Evolutionary conservation across 768 basidiomycete genomes (phyloP), one percentile per base, ranked within the genome.

Genomic region (Gautieria morchelliformis): DNA sequence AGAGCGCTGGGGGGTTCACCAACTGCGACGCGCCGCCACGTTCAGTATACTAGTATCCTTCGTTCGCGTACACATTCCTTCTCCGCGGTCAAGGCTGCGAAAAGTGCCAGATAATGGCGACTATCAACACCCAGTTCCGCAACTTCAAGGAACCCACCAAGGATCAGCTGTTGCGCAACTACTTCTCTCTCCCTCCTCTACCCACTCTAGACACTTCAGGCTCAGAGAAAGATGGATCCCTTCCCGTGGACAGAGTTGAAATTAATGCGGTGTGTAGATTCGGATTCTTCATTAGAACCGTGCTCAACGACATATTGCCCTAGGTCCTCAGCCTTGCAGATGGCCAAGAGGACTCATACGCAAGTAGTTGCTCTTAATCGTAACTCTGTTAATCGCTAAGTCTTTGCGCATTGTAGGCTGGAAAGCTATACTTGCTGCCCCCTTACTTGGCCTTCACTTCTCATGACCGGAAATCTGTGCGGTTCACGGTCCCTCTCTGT

Each of bases 111-210:
- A 44, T 44, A 33, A 91, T 90, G 89, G 75, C 87, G 40, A 87
- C 83, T 52, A 92, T 92, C 66, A 89, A 87, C 49, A 88, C 89
- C 22, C 89, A 93, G 61, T 81, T 96, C 46, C 83, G 93, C 56
- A 81, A 89, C 66, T 93, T 93, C 79, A 90, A 89, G 75, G 93
- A 95, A 71, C 91, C 91, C 47, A 85, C 87, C 7, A 92, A 84
- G 71, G 93, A 95, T 56, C 85, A 95, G 69, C 72, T 85, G 50
- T 84, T 85, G 9, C 75, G 91, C 58, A 80, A 88, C 60, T 93
- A 87, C 81, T 95, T 94, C 75, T 89, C 92, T 20, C 74, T 93
- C 49, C 89, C 89, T 20, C 73, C 82, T 42, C 66, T 53, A 9
- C 63, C 63, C 37, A 42, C 50, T 20, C 56, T 68, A 20, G 63